Percentiles rank a stretch among this genome's conserved stretches.
phyloP scores from a whole-genome alignment of 192 early-diverging fungal genomes.

The Coemansia aciculifera region DNA sequence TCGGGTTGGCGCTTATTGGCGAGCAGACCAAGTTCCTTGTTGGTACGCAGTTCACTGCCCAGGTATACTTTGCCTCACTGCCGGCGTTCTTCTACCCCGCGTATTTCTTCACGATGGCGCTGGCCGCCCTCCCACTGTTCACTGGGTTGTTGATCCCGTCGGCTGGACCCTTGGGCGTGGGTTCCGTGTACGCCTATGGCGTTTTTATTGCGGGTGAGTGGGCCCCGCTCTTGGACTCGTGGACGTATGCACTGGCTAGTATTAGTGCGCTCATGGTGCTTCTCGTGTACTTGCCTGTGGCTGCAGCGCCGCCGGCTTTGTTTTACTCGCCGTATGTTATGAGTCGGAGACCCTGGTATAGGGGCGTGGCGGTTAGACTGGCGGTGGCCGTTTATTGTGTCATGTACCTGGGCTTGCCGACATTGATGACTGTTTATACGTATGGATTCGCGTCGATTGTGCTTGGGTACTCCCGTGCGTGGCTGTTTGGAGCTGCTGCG shows the following conservation, averaged over 20 bases:
- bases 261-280: slow-evolving; percentile 36
- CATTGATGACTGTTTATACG: slow-evolving; percentile 37
- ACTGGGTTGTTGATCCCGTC: slow-evolving; percentile 69
- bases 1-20: slow-evolving; percentile 23
- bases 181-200: slow-evolving; percentile 60
- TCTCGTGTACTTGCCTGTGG: slow-evolving; percentile 45
- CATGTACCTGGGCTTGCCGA: slow-evolving; percentile 29
- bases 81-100: slow-evolving; percentile 59
- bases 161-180: slow-evolving; percentile 36
- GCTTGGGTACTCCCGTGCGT: slow-evolving; percentile 37
- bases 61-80: slow-evolving; percentile 39
- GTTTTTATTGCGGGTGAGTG: slow-evolving; percentile 53
- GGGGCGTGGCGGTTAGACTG: slow-evolving; percentile 16
- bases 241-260: slow-evolving; percentile 43
- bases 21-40: slow-evolving; percentile 49
- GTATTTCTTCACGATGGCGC: slow-evolving; percentile 51
- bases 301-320: slow-evolving; percentile 28
- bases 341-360: slow-evolving; percentile 26
- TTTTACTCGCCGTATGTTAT: slow-evolving; percentile 28
- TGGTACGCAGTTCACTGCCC: slow-evolving; percentile 50
- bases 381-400: slow-evolving; percentile 23
- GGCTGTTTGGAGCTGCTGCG: slow-evolving; percentile 34
- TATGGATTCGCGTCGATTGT: slow-evolving; percentile 40
- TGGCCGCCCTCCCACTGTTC: slow-evolving; percentile 68
- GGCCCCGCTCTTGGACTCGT: slow-evolving; percentile 51